Evolutionary conservation across 176 grass and related monocot species (phyloP).

Genomic region (Oryza rufipogon): DNA sequence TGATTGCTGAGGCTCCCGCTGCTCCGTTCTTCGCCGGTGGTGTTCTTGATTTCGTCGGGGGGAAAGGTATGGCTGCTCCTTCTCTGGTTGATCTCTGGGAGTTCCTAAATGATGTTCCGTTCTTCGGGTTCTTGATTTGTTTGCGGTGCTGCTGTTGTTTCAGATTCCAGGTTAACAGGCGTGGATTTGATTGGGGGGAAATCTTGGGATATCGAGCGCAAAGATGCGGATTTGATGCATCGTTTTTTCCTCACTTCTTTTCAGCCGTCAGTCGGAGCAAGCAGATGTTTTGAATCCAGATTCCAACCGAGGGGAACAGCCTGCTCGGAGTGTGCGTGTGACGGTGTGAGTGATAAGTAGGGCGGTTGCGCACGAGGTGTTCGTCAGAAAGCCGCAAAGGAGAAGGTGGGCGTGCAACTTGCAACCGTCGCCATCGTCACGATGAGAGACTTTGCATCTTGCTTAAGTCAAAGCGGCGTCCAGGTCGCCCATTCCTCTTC

Average conservation of each 20-base stretch:
- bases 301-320: not conserved
- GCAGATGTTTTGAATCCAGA: conserved; percentile 5
- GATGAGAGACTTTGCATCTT: conserved; percentile 67
- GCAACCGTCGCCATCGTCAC: conserved; percentile 10
- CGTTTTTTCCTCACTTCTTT: not conserved
- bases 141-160: not conserved
- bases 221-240: conserved; percentile 1
- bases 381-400: conserved; percentile 43
- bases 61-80: conserved; percentile 11
- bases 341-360: not conserved
- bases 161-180: conserved; percentile 32
- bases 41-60: not conserved
- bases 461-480: conserved; percentile 53
- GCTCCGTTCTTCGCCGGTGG: not conserved
- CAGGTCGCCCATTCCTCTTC: conserved; percentile 54
- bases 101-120: not conserved
- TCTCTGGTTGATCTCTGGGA: not conserved
- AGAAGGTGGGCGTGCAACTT: not conserved
- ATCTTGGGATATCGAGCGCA: conserved; percentile 18
- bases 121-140: conserved; percentile 9
- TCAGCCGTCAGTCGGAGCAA: not conserved
- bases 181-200: not conserved
- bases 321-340: not conserved
- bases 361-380: conserved; percentile 33
- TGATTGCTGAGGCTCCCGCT: not conserved